Evolutionary conservation across 805 yeast species (phyloP).

Genomic region (Wickerhamiella qilinensis): DNA sequence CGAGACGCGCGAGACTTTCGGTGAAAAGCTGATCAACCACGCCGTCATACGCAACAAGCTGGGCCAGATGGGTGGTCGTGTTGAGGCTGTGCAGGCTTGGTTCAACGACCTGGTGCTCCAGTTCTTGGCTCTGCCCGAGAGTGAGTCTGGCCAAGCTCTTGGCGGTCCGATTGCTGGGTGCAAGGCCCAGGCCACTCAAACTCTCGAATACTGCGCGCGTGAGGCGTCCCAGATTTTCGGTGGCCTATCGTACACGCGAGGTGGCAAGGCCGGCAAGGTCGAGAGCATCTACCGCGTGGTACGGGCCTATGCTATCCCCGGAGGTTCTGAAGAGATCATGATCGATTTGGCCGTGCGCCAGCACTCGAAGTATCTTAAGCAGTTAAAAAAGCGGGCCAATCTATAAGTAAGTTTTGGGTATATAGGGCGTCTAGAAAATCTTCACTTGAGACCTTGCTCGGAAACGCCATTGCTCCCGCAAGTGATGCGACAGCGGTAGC

Average conservation of each 20-base stretch:
- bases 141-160: conserved; percentile 23
- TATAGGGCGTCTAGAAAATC: too few relatives aligned
- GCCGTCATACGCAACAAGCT: conserved; percentile 28
- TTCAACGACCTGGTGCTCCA: conserved; percentile 24
- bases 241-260: conserved; percentile 27
- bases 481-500: too few relatives aligned
- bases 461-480: too few relatives aligned
- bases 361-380: conserved; percentile 17
- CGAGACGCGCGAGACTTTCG: conserved; percentile 27
- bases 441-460: too few relatives aligned
- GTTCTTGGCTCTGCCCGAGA: conserved; percentile 17
- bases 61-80: conserved; percentile 26
- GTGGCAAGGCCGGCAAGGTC: conserved; percentile 28
- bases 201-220: conserved; percentile 28
- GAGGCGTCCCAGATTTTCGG: conserved; percentile 30
- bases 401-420: neutral
- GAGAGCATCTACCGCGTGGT: conserved; percentile 30
- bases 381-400: neutral
- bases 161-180: conserved; percentile 30
- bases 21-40: conserved; percentile 25
- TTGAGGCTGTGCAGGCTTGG: conserved; percentile 28
- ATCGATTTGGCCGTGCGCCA: conserved; percentile 27
- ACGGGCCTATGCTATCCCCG: conserved; percentile 30
- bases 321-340: conserved; percentile 31
- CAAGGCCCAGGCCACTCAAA: conserved; percentile 26